phyloP scores from a whole-genome alignment of 306 rosid genomes.

The Quercus robur region DNA sequence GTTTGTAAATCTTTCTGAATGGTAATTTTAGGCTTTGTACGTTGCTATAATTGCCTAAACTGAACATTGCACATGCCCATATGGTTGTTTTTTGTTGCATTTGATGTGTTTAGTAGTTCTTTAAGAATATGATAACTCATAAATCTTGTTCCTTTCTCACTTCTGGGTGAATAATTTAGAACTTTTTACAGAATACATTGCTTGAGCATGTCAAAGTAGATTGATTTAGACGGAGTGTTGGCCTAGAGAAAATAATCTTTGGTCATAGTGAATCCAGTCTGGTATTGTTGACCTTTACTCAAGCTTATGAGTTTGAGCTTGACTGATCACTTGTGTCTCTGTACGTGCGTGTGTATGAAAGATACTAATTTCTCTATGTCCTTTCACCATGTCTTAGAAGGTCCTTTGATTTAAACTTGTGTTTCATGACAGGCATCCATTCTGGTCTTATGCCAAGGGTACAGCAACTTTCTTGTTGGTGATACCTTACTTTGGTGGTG shows the following conservation, averaged over 20 bases:
- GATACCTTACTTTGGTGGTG: slow-evolving; percentile 48
- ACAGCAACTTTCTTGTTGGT: slow-evolving; percentile 41
- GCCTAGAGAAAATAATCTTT: no score
- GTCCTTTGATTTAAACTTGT: slow-evolving; percentile 5
- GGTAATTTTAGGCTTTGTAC: slow-evolving; percentile 31
- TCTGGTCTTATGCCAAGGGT: slow-evolving; percentile 58
- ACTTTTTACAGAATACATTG: neutral
- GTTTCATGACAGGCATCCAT: slow-evolving; percentile 44
- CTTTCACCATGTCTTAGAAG: neutral
- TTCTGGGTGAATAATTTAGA: neutral
- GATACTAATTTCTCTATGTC: neutral
- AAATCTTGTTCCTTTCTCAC: neutral
- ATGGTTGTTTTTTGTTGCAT: neutral
- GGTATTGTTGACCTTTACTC: no score
- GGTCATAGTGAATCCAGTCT: no score
- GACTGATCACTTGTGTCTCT: neutral
- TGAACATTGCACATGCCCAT: neutral
- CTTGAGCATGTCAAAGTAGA: neutral
- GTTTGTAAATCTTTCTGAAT: slow-evolving; percentile 30
- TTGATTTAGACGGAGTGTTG: no score
- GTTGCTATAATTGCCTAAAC: neutral
- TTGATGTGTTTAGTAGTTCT: no score
- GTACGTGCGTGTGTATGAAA: neutral
- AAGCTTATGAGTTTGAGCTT: no score
- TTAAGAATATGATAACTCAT: neutral